Evolutionary conservation across 441 rosid species (phyloP).

Genomic region (Flueggea neowawraea): DNA sequence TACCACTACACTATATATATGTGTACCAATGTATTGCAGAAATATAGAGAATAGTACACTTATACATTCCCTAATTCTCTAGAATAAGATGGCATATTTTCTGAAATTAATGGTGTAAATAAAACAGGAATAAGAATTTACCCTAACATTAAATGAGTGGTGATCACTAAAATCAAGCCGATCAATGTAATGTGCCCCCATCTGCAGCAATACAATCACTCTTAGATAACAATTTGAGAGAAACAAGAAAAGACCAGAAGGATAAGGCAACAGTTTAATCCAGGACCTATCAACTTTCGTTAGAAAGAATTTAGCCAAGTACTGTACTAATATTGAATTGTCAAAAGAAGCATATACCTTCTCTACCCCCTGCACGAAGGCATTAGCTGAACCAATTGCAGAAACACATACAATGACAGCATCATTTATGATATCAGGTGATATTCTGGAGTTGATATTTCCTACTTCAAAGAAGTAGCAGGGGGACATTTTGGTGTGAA

Average conservation of each 20-base stretch:
- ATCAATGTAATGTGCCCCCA: constrained; percentile 51
- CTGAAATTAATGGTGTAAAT: no score
- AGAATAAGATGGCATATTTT: no score
- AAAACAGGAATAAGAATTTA: constrained; percentile 13
- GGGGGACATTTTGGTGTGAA: constrained; percentile 61
- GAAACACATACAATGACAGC: constrained; percentile 63
- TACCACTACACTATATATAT: no score
- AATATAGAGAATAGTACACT: no score
- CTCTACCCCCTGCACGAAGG: constrained; percentile 50
- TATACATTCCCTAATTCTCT: no score
- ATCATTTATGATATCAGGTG: constrained; percentile 30
- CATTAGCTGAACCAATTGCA: constrained; percentile 71
- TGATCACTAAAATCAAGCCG: constrained; percentile 81
- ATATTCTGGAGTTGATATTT: constrained; percentile 30
- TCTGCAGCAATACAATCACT: constrained; percentile 37
- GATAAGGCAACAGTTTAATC: background rate
- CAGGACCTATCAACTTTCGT: no score
- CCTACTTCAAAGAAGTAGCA: constrained; percentile 49
- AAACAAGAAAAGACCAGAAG: no score
- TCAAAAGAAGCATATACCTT: constrained; percentile 35
- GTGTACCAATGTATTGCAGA: no score
- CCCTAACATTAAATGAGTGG: constrained; percentile 52
- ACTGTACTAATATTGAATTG: background rate
- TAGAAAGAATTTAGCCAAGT: background rate
- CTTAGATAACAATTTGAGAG: no score